Base-by-base conservation (phyloP, 2,329 filamentous ascomycete species). In the Paraphoma chrysanthemicola region DNA sequence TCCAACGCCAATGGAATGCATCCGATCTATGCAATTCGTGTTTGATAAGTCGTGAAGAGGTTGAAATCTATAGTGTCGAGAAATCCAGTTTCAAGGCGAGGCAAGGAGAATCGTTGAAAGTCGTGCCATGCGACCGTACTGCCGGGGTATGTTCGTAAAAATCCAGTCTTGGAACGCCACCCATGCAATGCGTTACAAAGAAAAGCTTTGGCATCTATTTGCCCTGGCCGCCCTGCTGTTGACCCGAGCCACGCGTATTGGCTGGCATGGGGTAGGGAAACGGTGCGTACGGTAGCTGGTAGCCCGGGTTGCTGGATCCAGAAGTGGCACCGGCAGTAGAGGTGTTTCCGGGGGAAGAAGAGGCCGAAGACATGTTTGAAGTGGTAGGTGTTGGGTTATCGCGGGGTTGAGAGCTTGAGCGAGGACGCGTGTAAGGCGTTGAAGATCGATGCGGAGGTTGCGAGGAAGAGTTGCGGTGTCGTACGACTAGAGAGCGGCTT, bases 231-330 rank as follows among this genome's bases (percentile, higher is more conserved):
- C 64, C 60, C 31, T 69, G 62, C 29, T 62, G 56, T 47, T 64
- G 59, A 2, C 61, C 59, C 9, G 60, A 63, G 12, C 70, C 68
- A 8, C 69, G 58, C 2, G 63, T 59, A 44, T 68, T 70, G 11
- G 65, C 66, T 1, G 74, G 73, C 68, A 74, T 73, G 1, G 71
- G 73, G 56, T 75, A 76, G 12, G 74, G 74, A 48, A 76, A 76
- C 1, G 74, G 74, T 6, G 74, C 73, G 51, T 76, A 76, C 0
- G 73, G 73, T 6, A 76, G 70, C 48, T 74, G 68, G 36, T 72
- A 73, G 6, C 59, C 53, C 11, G 70, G 70, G 14, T 69, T 66
- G 38, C 55, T 60, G 23, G 70, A 67, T 31, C 69, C 69, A 5
- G 72, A 69, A 5, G 58, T 69, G 17, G 70, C 58, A 9, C 69